Evolutionary conservation across 805 yeast species (phyloP), one percentile per base, ranked within the genome.

Genomic region (Saccharomycopsis fermentans): DNA sequence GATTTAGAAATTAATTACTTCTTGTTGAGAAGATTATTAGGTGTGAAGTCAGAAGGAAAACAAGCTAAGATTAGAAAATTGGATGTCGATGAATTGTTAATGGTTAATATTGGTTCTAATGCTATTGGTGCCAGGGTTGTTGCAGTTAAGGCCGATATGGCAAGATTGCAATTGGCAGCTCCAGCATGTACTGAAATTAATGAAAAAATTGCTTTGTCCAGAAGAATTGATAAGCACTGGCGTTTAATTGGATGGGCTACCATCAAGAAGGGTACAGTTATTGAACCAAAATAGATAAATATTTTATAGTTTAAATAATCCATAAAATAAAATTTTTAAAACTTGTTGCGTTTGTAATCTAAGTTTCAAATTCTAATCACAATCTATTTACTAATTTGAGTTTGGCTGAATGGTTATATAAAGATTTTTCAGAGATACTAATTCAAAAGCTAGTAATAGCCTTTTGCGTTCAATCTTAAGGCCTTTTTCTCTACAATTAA

Each of bases 191-290:
- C 99, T 40, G 97, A 92, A 78, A 81, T 92, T 55, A 89, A 95
- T 66, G 99, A 94, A 78, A 92, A 94, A 86, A 92, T 94, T 73
- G 99, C 99, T 43, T 79, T 94, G 70, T 90, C 97, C 52, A 88
- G 99, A 81, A 91, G 99, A 82, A 94, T 94, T 68, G 99, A 94
- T 73, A 92, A 92, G 83, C 99, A 94, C 75, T 94, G 97, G 96
- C 94, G 99, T 81, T 81, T 94, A 73, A 94, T 94, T 77, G 99
- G 99, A 68, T 94, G 99, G 99, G 99, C 99, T 67, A 90, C 96
- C 55, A 92, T 91, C 72, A 87, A 87, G 76, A 90, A 88, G 76
- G 97, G 97, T 75, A 86, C 91, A 62, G 85, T 91, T 59, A 80
- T 87, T 71, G 95, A 87, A 70, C 94, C 94, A 19, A 35, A 29